Conservation (phyloP, 2,329 filamentous ascomycete species). For the Alternaria infectoria region DNA sequence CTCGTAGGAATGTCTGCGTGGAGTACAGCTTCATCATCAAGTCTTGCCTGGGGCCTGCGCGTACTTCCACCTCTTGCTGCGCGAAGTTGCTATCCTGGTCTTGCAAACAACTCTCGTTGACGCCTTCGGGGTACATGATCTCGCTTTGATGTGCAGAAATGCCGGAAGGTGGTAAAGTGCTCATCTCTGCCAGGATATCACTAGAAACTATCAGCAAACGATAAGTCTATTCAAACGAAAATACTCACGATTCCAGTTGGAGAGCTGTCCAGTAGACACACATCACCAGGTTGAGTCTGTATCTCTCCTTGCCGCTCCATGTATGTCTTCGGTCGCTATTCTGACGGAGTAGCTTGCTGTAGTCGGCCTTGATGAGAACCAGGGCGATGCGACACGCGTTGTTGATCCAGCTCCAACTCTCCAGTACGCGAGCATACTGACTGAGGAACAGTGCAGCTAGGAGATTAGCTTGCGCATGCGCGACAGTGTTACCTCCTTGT, state of each 20-base stretch:
- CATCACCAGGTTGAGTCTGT: slow-evolving; percentile 51
- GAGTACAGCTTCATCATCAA: slow-evolving; percentile 63
- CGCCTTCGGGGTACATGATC: slow-evolving; percentile 70
- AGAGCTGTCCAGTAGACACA: slow-evolving; percentile 92
- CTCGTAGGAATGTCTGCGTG: slow-evolving; percentile 66
- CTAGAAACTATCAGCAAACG: slow-evolving; percentile 52
- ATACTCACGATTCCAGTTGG: slow-evolving; percentile 79
- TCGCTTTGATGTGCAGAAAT: slow-evolving; percentile 64
- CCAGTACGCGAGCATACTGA: slow-evolving; percentile 83
- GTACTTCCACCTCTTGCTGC: slow-evolving; percentile 12
- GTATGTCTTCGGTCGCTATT: slow-evolving; percentile 21
- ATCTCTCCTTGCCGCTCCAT: slow-evolving; percentile 33
- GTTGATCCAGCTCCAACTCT: slow-evolving; percentile 77
- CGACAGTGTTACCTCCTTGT: slow-evolving; percentile 77
- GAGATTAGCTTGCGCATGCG: slow-evolving; percentile 83
- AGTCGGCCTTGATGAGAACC: slow-evolving; percentile 72
- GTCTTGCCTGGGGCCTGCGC: slow-evolving; percentile 41
- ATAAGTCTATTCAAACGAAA: background rate
- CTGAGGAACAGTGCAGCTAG: slow-evolving; percentile 88
- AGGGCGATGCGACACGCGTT: slow-evolving; percentile 67
- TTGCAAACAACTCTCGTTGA: slow-evolving; percentile 51
- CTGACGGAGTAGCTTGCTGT: slow-evolving; percentile 35
- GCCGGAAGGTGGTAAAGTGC: slow-evolving; percentile 64
- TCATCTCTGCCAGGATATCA: slow-evolving; percentile 89
- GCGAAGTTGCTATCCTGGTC: slow-evolving; percentile 9